phyloP scores from a whole-genome alignment of 331 rosid genomes.

The Malus hybrid region DNA sequence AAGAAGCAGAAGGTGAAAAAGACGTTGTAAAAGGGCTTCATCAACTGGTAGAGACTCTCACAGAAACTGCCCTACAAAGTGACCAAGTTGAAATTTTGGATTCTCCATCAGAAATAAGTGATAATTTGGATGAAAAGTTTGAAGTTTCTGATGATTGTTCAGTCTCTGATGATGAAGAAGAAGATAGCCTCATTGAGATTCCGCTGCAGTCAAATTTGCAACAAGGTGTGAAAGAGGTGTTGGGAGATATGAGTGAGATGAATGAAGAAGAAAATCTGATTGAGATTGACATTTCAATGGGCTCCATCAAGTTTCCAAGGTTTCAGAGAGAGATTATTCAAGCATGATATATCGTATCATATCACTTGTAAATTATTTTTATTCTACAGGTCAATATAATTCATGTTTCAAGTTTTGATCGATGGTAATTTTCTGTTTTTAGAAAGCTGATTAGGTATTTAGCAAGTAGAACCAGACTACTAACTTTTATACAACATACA shows the following conservation, averaged over 20 bases:
- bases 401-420: too few relatives aligned
- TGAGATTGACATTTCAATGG: slow-evolving; percentile 66
- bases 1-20: too few relatives aligned
- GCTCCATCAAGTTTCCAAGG: slow-evolving; percentile 37
- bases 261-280: slow-evolving; percentile 64
- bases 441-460: too few relatives aligned
- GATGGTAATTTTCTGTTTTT: too few relatives aligned
- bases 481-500: too few relatives aligned
- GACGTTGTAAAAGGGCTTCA: too few relatives aligned
- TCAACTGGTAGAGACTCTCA: too few relatives aligned
- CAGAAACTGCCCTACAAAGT: slow-evolving; percentile 9
- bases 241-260: slow-evolving; percentile 52
- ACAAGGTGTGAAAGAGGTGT: slow-evolving; percentile 32
- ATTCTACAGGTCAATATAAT: too few relatives aligned
- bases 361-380: too few relatives aligned
- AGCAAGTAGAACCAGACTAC: too few relatives aligned
- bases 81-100: slow-evolving; percentile 24
- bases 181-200: slow-evolving; percentile 59
- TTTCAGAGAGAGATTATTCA: slow-evolving; percentile 15
- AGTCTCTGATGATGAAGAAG: slow-evolving; percentile 30
- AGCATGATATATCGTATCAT: slow-evolving; percentile 8
- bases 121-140: slow-evolving; percentile 11
- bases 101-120: slow-evolving; percentile 29
- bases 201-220: slow-evolving; percentile 20
- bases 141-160: slow-evolving; percentile 17